phyloP scores from a whole-genome alignment of 352 stramenopile genomes.

The Aphanomyces euteiches region DNA sequence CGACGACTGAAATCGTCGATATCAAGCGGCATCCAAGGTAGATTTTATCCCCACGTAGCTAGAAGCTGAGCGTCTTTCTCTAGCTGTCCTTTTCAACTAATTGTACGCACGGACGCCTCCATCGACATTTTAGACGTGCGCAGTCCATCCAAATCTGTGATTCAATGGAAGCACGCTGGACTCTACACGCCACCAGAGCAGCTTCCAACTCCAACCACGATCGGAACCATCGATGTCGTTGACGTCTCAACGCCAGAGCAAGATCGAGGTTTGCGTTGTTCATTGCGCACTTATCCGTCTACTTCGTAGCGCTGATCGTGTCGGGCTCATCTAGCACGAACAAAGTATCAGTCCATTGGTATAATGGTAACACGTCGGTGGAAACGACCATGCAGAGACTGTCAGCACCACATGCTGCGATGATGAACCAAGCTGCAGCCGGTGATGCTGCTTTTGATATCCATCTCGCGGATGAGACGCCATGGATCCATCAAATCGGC shows the following conservation, averaged over 20 bases:
- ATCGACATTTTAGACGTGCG: constrained; percentile 67
- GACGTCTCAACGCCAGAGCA: constrained; percentile 1
- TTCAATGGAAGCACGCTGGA: constrained; percentile 46
- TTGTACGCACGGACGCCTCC: constrained; percentile 58
- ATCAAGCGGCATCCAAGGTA: constrained; percentile 59
- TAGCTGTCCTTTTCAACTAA: constrained; percentile 67
- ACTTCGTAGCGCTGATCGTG: constrained; percentile 1
- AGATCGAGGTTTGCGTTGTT: background rate
- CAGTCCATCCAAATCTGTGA: constrained; percentile 52
- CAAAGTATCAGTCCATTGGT: constrained; percentile 21
- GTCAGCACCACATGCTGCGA: background rate
- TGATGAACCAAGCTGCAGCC: background rate
- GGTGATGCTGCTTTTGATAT: constrained; percentile 18
- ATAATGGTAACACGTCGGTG: background rate
- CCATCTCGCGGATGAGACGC: background rate
- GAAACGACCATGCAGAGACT: background rate
- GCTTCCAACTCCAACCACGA: background rate
- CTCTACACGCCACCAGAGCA: background rate
- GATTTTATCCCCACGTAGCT: background rate
- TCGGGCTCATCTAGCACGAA: constrained; percentile 14
- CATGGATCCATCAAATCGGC: constrained; percentile 20
- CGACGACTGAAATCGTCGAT: constrained; percentile 53
- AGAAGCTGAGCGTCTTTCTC: background rate
- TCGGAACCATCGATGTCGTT: constrained; percentile 3
- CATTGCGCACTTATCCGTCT: background rate